These are phyloP conservation scores for Monilinia laxa DNA, from an alignment of 2,329 filamentous ascomycete species.

Conservation along the genomic window DNA sequence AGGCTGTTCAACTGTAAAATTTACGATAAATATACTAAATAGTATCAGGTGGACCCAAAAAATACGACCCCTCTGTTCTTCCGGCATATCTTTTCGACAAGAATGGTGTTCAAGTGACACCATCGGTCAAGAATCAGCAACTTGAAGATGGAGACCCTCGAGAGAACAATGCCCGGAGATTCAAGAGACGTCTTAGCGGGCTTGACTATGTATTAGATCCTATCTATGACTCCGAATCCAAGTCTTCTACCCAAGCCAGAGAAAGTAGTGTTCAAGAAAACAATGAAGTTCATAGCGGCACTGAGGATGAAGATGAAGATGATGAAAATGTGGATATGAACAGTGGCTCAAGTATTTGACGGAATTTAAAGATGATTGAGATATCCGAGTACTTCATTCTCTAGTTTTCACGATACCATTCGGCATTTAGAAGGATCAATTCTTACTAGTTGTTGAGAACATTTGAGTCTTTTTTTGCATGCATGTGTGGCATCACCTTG, in stretches of 20 bases:
- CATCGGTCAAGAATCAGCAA: slow-evolving; percentile 53
- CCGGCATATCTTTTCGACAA: slow-evolving; percentile 49
- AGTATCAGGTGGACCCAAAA: slow-evolving; percentile 24
- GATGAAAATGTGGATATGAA: neutral
- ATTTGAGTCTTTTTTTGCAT: neutral
- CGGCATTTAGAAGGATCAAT: no score
- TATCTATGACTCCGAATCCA: slow-evolving; percentile 5
- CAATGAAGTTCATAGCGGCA: neutral
- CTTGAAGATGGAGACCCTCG: slow-evolving; percentile 46
- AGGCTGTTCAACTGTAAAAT: neutral
- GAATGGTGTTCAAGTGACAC: slow-evolving; percentile 57
- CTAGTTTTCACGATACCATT: neutral
- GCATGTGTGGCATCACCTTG: neutral
- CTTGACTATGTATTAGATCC: slow-evolving; percentile 24
- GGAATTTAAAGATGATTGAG: neutral
- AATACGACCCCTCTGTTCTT: slow-evolving; percentile 5
- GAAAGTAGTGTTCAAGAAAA: neutral
- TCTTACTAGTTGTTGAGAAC: neutral
- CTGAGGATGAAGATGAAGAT: neutral
- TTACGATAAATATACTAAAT: slow-evolving; percentile 20
- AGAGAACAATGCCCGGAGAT: slow-evolving; percentile 33
- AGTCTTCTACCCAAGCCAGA: slow-evolving; percentile 12
- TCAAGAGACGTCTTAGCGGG: slow-evolving; percentile 25
- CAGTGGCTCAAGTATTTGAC: neutral
- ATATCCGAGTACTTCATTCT: neutral